Conservation (phyloP, 2,329 filamentous ascomycete genomes). For the Alternaria infectoria region DNA sequence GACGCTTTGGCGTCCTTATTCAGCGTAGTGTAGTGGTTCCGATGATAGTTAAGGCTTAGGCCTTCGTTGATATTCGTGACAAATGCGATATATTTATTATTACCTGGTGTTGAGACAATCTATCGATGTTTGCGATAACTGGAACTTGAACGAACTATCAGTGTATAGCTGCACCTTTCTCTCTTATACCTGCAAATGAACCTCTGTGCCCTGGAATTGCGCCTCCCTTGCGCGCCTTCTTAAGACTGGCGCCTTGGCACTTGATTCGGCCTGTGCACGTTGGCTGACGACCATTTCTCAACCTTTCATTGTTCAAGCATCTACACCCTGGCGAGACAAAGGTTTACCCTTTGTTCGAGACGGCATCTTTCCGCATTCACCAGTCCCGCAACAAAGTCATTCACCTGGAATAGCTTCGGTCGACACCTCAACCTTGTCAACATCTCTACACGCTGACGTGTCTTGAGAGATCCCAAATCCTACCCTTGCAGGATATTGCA, state of each 20-base stretch:
- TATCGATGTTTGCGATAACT: background rate
- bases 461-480: background rate
- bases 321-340: background rate
- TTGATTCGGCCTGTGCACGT: conserved; percentile 4
- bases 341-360: background rate
- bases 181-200: background rate
- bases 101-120: background rate
- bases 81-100: background rate
- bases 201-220: background rate
- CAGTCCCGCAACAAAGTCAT: background rate
- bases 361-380: background rate
- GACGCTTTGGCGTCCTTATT: conserved; percentile 8
- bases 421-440: background rate
- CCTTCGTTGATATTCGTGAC: conserved; percentile 12
- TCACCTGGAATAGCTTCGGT: background rate
- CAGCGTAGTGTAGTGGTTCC: conserved; percentile 4
- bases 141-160: background rate
- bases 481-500: background rate
- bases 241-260: conserved; percentile 12
- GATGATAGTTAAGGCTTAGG: conserved; percentile 9
- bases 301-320: background rate
- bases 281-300: conserved; percentile 4
- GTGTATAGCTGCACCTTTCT: background rate
- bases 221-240: conserved; percentile 9
- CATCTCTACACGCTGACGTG: background rate